phyloP scores from a whole-genome alignment of 441 rosid species.

The Pelargonium australe region DNA sequence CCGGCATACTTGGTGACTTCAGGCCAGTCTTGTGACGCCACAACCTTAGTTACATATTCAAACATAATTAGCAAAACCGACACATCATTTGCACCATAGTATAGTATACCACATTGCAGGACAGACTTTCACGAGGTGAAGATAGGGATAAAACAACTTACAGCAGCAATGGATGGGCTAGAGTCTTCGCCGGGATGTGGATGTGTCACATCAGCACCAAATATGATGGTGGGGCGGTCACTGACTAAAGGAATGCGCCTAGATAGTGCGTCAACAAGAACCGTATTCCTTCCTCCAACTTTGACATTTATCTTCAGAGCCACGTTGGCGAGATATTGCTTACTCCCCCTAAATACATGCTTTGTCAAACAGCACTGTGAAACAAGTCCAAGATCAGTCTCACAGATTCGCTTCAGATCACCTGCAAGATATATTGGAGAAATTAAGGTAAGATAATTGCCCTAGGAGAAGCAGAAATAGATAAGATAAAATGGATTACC shows the following conservation, averaged over 20 bases:
- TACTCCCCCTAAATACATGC: constrained; percentile 79
- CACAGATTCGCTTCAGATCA: constrained; percentile 80
- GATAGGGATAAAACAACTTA: constrained; percentile 22
- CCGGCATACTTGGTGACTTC: constrained; percentile 99
- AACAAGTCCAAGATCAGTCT: constrained; percentile 82
- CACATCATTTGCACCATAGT: not conserved
- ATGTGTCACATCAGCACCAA: constrained; percentile 95
- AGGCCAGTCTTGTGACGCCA: constrained; percentile 99
- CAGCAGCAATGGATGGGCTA: constrained; percentile 95
- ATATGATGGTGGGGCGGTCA: constrained; percentile 89
- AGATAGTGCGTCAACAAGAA: constrained; percentile 71
- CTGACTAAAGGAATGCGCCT: constrained; percentile 92
- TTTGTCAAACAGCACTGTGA: constrained; percentile 85
- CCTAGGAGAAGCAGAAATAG: not conserved
- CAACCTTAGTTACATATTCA: constrained; percentile 46
- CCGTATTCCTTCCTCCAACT: constrained; percentile 97
- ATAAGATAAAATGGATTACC: not conserved
- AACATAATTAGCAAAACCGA: constrained; percentile 20
- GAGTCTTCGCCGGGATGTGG: constrained; percentile 96
- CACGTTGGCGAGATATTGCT: constrained; percentile 83
- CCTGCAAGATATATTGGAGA: constrained; percentile 32
- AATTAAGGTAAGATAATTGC: not conserved
- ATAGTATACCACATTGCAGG: not conserved
- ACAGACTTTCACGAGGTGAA: not conserved
- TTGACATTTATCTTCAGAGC: constrained; percentile 83